These are phyloP conservation scores for Maudiozyma turicensis DNA, from an alignment of 805 yeast genomes.

Conservation along the genomic window DNA sequence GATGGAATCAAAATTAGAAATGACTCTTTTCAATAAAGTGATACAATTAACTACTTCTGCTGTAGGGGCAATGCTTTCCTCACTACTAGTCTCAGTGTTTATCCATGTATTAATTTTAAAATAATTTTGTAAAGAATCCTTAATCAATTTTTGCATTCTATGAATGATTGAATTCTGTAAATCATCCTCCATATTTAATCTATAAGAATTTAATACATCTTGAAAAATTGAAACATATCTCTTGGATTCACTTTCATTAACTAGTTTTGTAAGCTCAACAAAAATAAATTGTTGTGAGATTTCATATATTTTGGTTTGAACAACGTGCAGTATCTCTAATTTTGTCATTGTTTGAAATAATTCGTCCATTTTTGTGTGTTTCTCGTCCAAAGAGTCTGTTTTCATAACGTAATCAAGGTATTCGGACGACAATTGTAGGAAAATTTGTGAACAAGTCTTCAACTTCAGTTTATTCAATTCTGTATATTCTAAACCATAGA, in stretches of 20 bases:
- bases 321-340: constrained; percentile 13
- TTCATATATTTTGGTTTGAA: constrained; percentile 11
- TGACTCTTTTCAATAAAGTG: constrained; percentile 15
- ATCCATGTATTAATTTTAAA: constrained; percentile 29
- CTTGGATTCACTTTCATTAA: constrained; percentile 15
- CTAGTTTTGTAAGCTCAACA: constrained; percentile 15
- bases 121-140: constrained; percentile 26
- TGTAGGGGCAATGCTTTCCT: constrained; percentile 8
- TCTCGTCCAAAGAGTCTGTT: constrained; percentile 13
- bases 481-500: constrained; percentile 22
- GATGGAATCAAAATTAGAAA: constrained; percentile 8
- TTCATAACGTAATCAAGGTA: constrained; percentile 18
- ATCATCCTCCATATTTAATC: constrained; percentile 18
- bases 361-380: constrained; percentile 18
- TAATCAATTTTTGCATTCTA: constrained; percentile 25
- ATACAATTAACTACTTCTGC: constrained; percentile 26
- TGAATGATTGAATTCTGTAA: constrained; percentile 24
- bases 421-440: constrained; percentile 16
- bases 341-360: constrained; percentile 19
- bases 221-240: constrained; percentile 24
- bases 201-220: constrained; percentile 23
- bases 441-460: constrained; percentile 20
- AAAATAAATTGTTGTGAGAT: constrained; percentile 14
- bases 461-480: constrained; percentile 18
- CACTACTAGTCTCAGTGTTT: constrained; percentile 1